Conservation (phyloP, 1,284 basidiomycete genomes). For the Gymnopus androsaceus region DNA sequence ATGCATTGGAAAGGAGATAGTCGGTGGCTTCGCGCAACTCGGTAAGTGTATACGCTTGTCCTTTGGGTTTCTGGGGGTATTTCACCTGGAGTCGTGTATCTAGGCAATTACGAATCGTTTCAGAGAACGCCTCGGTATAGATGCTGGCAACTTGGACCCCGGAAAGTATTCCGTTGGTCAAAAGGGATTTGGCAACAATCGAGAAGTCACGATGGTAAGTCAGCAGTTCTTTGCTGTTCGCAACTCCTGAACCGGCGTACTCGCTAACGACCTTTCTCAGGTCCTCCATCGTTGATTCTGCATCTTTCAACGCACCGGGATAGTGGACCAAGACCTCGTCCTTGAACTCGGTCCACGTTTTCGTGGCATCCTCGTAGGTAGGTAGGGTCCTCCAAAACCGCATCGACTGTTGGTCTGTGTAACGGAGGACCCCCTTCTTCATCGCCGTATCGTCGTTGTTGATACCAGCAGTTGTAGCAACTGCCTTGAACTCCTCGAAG, state of each 20-base stretch:
- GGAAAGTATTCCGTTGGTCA: neutral
- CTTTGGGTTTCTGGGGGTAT: too few relatives aligned
- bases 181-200: neutral
- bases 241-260: neutral
- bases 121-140: too few relatives aligned
- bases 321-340: neutral
- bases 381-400: neutral
- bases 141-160: too few relatives aligned
- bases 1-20: too few relatives aligned
- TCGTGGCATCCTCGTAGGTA: neutral
- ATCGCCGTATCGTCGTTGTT: neutral
- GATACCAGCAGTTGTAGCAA: neutral
- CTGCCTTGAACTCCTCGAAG: slow-evolving; percentile 1
- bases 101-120: too few relatives aligned
- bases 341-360: slow-evolving; percentile 1
- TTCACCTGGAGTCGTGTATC: too few relatives aligned
- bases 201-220: neutral
- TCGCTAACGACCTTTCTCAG: neutral
- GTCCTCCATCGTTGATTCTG: neutral
- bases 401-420: neutral
- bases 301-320: neutral
- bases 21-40: too few relatives aligned
- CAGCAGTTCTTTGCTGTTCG: neutral
- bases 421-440: neutral
- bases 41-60: too few relatives aligned